These are phyloP conservation scores for Verticillium tricorpus DNA, from an alignment of 2,329 filamentous ascomycete species.

Conservation along the genomic window DNA sequence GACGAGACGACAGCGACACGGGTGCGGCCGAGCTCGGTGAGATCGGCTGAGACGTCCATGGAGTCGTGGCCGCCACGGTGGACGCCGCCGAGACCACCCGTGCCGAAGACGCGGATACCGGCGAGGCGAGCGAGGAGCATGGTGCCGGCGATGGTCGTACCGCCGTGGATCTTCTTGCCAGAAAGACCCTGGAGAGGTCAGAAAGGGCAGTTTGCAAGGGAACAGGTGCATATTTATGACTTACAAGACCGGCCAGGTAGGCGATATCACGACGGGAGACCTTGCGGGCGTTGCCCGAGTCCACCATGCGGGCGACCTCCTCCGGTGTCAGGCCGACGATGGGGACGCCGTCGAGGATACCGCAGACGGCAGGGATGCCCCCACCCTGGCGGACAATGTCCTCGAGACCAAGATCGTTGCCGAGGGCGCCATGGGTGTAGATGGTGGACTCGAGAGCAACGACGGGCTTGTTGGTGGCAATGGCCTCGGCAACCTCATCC, in stretches of 20 bases:
- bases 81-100: slow-evolving; percentile 89
- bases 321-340: slow-evolving; percentile 70
- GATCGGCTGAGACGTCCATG: slow-evolving; percentile 91
- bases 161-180: slow-evolving; percentile 71
- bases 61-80: slow-evolving; percentile 82
- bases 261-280: slow-evolving; percentile 83
- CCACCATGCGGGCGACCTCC: slow-evolving; percentile 71
- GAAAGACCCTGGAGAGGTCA: slow-evolving; percentile 46
- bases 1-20: slow-evolving; percentile 83
- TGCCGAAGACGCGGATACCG: slow-evolving; percentile 90
- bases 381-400: slow-evolving; percentile 76
- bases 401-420: slow-evolving; percentile 68
- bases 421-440: slow-evolving; percentile 89
- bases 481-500: slow-evolving; percentile 75
- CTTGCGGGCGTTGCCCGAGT: slow-evolving; percentile 65
- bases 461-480: slow-evolving; percentile 71
- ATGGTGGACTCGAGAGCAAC: slow-evolving; percentile 95
- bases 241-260: slow-evolving; percentile 72
- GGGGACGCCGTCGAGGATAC: slow-evolving; percentile 77
- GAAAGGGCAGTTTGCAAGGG: neutral
- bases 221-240: slow-evolving; percentile 16
- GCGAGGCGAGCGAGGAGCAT: slow-evolving; percentile 85
- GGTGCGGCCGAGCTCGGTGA: slow-evolving; percentile 88
- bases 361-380: slow-evolving; percentile 85
- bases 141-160: slow-evolving; percentile 89